phyloP scores from a whole-genome alignment of 805 yeast species.

The Wickerhamiella cacticola region DNA sequence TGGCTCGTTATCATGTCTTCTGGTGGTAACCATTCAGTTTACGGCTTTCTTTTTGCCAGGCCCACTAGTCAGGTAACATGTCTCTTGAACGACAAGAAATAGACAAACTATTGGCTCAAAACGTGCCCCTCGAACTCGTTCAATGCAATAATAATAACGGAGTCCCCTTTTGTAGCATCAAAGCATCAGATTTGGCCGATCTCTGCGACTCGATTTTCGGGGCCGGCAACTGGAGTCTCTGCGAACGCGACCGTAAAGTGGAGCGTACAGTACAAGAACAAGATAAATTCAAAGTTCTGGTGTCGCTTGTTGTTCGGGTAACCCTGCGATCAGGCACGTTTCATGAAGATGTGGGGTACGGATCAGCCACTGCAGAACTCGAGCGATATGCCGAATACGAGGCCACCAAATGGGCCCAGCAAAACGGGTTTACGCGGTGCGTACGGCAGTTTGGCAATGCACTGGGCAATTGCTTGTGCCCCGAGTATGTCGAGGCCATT shows the following conservation, averaged over 20 bases:
- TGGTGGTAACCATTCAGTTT: slow-evolving; percentile 2
- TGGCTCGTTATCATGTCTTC: slow-evolving; percentile 20
- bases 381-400: background rate
- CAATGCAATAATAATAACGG: background rate
- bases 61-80: background rate
- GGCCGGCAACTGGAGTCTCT: background rate
- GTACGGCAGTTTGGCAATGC: slow-evolving; percentile 70
- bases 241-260: background rate
- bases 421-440: slow-evolving; percentile 71
- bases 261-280: background rate
- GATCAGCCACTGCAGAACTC: slow-evolving; percentile 35
- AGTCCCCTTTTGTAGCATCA: background rate
- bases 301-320: slow-evolving; percentile 42
- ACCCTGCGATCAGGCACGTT: slow-evolving; percentile 70
- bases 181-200: background rate
- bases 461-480: slow-evolving; percentile 39
- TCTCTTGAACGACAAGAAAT: no score
- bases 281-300: slow-evolving; percentile 17
- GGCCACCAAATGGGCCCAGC: slow-evolving; percentile 25
- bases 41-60: background rate
- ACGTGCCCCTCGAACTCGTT: background rate
- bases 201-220: background rate
- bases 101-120: background rate
- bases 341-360: slow-evolving; percentile 69
- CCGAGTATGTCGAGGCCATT: slow-evolving; percentile 16